A percentile compares a stretch with the other conserved stretches of the same genome.
These are phyloP conservation scores for Monilinia aucupariae DNA, from an alignment of 2,329 filamentous ascomycete species.

Conservation along the genomic window DNA sequence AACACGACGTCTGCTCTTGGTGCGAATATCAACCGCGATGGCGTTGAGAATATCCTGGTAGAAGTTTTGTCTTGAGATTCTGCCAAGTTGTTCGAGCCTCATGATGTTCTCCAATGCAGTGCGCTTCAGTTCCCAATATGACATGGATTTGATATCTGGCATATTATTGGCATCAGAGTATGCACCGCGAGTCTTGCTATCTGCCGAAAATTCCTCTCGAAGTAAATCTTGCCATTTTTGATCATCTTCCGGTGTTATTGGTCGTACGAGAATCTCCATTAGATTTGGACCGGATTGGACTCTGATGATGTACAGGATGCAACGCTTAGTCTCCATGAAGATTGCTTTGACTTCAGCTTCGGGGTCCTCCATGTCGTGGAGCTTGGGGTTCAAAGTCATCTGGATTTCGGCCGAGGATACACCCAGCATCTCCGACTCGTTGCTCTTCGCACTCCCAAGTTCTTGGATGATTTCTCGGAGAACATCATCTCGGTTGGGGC, in stretches of 20 bases:
- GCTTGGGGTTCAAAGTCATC: constrained; percentile 81
- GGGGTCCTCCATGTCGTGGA: constrained; percentile 86
- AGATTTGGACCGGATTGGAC: constrained; percentile 87
- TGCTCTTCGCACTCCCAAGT: constrained; percentile 91
- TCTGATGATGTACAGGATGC: constrained; percentile 94
- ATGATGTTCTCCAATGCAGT: constrained; percentile 93
- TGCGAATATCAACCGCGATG: constrained; percentile 93
- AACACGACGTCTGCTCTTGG: constrained; percentile 87
- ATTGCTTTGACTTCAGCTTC: constrained; percentile 87
- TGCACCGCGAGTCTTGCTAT: constrained; percentile 67
- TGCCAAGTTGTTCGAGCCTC: constrained; percentile 76
- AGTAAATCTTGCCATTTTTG: constrained; percentile 79
- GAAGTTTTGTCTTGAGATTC: constrained; percentile 79
- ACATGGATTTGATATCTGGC: constrained; percentile 83
- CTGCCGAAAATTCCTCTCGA: constrained; percentile 70
- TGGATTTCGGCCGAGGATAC: constrained; percentile 80
- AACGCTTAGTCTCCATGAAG: constrained; percentile 98
- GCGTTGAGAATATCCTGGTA: constrained; percentile 98
- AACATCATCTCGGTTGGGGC: constrained; percentile 75
- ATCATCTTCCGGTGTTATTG: constrained; percentile 81
- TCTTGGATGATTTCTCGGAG: constrained; percentile 89
- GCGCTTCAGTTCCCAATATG: constrained; percentile 86
- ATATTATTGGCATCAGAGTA: constrained; percentile 81
- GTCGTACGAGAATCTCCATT: constrained; percentile 92
- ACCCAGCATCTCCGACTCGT: constrained; percentile 86